Evolutionary conservation across 805 yeast species (phyloP), one percentile per base, ranked within the genome.

Genomic region (Isabelozyma heimii): DNA sequence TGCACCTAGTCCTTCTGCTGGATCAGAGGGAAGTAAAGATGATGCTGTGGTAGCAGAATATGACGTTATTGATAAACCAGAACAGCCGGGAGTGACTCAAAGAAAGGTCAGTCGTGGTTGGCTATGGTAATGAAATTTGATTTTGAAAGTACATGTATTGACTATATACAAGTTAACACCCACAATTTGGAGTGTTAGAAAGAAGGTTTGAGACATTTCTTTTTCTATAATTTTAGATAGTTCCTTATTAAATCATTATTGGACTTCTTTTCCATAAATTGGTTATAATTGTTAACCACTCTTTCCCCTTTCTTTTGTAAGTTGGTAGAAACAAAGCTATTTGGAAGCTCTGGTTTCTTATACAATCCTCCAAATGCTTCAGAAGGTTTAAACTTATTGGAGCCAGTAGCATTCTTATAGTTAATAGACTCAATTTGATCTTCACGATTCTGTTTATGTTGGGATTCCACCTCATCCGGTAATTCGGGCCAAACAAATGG

Each of bases 401-500:
- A 85, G 8, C 95, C 94, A 16, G 68, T 62, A 14, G 73, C 72
- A 43, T 68, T 65, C 58, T 73, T 76, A 47, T 80, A 83, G 35
- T 75, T 77, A 49, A 82, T 74, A 59, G 79, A 83, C 46, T 75
- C 72, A 43, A 71, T 71, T 57, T 81, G 70, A 56, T 84, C 82
- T 26, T 73, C 65, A 47, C 69, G 69, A 54, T 74, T 73, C 43
- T 76, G 69, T 39, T 59, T 58, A n/a, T 64, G 56, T 27, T 63
- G 59, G 42, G 72, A 63, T 35, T 60, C 65, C 28, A 63, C 42
- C 37, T 56, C 76, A 13, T 75, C 79, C 1, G 72, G 66, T 46
- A 71, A 56, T 37, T 80, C 85, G 4, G 99, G 99, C 97, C 97
- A 94, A 43, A 94, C 79, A 64, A 94, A 94, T 20, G 99, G 99